Evolutionary conservation across 345 rosid species (phyloP).

Genomic region (Eucalyptus albens): DNA sequence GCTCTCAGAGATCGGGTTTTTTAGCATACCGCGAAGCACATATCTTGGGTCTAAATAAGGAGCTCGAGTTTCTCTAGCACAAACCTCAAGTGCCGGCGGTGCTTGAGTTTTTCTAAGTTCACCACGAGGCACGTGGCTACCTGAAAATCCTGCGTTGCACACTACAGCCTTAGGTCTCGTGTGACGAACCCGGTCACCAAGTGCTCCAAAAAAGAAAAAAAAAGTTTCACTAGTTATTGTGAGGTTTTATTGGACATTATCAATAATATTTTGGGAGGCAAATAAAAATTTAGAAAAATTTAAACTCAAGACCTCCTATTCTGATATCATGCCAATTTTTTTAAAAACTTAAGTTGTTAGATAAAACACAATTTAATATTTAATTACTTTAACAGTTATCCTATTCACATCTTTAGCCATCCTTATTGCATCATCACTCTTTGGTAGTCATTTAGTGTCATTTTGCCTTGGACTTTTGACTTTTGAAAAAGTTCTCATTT

Average conservation of each 20-base stretch:
- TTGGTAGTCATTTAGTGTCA: neutral
- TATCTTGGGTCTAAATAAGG: neutral
- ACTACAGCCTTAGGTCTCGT: neutral
- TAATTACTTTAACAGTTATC: neutral
- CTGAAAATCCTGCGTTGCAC: neutral
- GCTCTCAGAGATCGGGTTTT: neutral
- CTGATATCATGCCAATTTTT: fast-evolving
- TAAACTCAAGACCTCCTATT: fast-evolving
- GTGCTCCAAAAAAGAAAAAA: neutral
- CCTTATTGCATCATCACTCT: neutral
- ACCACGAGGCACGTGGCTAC: neutral
- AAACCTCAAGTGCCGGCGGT: neutral
- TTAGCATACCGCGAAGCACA: neutral
- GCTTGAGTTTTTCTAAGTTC: neutral
- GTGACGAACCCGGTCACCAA: neutral
- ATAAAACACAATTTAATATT: fast-evolving
- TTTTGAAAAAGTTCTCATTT: neutral
- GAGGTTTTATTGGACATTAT: neutral
- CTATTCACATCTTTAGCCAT: neutral
- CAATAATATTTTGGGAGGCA: too few species aligned
- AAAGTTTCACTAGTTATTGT: neutral
- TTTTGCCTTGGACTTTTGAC: neutral
- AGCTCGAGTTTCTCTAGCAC: neutral
- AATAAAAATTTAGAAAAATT: fast-evolving
- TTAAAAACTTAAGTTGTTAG: too few species aligned